These are phyloP conservation scores for Blastobotrys chiropterorum DNA, from an alignment of 805 yeast species.

Conservation along the genomic window DNA sequence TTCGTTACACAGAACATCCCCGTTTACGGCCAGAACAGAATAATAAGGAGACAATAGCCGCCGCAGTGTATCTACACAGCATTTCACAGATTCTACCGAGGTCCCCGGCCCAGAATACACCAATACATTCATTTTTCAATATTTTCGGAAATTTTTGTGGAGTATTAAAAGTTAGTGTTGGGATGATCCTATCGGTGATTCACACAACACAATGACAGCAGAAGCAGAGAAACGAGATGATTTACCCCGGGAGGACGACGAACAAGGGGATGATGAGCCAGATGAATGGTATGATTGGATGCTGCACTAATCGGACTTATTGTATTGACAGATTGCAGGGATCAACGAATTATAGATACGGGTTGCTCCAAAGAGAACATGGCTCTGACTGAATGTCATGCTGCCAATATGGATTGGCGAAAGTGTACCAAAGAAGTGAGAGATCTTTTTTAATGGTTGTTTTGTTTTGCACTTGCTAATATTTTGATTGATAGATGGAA, in stretches of 20 bases:
- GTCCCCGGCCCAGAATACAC: slow-evolving; percentile 78
- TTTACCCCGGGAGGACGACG: not conserved
- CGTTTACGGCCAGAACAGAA: slow-evolving; percentile 71
- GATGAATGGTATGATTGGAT: slow-evolving; percentile 66
- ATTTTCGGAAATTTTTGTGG: not conserved
- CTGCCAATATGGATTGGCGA: slow-evolving; percentile 79
- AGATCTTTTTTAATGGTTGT: slow-evolving; percentile 1
- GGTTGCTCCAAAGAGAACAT: slow-evolving; percentile 72
- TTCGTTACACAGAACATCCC: slow-evolving; percentile 58
- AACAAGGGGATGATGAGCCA: slow-evolving; percentile 51
- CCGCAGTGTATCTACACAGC: slow-evolving; percentile 71
- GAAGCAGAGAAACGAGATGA: not conserved
- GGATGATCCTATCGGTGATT: not conserved
- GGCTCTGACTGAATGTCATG: slow-evolving; percentile 67
- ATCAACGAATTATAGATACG: slow-evolving; percentile 61
- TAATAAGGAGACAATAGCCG: slow-evolving; percentile 76
- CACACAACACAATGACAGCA: not conserved
- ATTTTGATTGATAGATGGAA: slow-evolving; percentile 37
- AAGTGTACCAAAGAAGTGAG: slow-evolving; percentile 59
- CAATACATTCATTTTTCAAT: slow-evolving; percentile 56
- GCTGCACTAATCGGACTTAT: not conserved
- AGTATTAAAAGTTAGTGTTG: not conserved
- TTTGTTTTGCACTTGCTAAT: not conserved
- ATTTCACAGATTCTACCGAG: slow-evolving; percentile 79
- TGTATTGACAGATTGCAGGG: slow-evolving; percentile 38